Evolutionary conservation across 2,329 filamentous ascomycete species (phyloP).

Genomic region (Orbilia javanica): DNA sequence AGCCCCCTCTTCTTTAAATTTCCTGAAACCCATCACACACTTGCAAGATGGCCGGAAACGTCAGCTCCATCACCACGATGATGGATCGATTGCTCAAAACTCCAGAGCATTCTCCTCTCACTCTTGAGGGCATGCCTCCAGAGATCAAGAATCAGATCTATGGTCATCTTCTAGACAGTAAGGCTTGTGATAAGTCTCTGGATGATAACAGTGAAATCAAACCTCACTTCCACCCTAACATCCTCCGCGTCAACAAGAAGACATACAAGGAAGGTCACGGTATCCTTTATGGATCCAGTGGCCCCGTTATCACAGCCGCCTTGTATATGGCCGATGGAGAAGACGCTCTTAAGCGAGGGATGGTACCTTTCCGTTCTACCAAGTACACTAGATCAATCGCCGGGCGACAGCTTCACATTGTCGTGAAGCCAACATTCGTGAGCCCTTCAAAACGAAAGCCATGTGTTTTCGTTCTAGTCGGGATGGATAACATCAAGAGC

Average conservation of each 20-base stretch:
- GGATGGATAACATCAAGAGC: conserved; percentile 18
- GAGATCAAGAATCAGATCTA: conserved; percentile 53
- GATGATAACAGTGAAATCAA: background rate
- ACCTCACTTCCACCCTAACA: conserved; percentile 14
- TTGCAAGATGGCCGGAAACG: too few relatives aligned
- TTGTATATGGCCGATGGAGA: background rate
- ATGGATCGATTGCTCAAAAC: background rate
- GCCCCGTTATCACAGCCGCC: conserved; percentile 31
- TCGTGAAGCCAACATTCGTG: conserved; percentile 32
- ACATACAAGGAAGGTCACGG: conserved; percentile 42
- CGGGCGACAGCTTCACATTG: conserved; percentile 46
- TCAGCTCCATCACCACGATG: background rate
- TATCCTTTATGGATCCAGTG: conserved; percentile 22
- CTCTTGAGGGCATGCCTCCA: conserved; percentile 8
- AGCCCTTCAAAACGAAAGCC: background rate
- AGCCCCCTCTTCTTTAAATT: too few relatives aligned
- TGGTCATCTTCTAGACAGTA: conserved; percentile 19
- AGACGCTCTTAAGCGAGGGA: background rate
- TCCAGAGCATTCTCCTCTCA: background rate
- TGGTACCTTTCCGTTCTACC: background rate
- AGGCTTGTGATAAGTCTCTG: conserved; percentile 16
- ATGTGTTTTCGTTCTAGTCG: conserved; percentile 28
- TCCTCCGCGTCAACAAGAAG: conserved; percentile 27
- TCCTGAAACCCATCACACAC: too few relatives aligned
- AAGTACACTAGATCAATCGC: conserved; percentile 32